Conservation (phyloP, 176 grass and related monocot species). For the Elaeis guineensis region DNA sequence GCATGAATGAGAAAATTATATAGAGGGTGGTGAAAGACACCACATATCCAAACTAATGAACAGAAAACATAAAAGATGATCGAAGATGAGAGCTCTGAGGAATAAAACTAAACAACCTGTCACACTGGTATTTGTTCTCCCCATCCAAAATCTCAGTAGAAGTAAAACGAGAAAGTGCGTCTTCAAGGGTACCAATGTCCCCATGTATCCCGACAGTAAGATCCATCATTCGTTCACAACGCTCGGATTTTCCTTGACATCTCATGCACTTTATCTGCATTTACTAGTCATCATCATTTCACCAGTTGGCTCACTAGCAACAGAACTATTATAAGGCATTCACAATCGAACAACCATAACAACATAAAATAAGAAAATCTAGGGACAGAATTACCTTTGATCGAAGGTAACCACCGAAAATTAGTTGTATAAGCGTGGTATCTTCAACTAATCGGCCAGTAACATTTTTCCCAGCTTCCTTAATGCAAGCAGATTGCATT, state of each 20-base stretch:
- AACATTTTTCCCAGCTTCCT: constrained; percentile 48
- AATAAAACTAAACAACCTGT: constrained; percentile 44
- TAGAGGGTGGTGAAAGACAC: too few relatives aligned
- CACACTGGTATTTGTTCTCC: constrained; percentile 74
- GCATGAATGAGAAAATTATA: too few relatives aligned
- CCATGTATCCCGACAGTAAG: constrained; percentile 88
- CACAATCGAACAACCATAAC: not conserved
- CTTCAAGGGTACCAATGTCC: constrained; percentile 61
- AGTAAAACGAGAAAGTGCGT: constrained; percentile 77
- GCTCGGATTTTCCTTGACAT: constrained; percentile 62
- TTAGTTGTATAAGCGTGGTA: constrained; percentile 73
- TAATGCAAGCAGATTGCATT: constrained; percentile 74
- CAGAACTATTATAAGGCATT: constrained; percentile 1
- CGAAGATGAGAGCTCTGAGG: too few relatives aligned
- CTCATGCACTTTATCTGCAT: constrained; percentile 85
- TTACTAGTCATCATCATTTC: not conserved
- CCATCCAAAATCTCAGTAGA: constrained; percentile 79
- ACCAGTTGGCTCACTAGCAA: constrained; percentile 3
- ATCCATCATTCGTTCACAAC: constrained; percentile 76
- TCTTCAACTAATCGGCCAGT: constrained; percentile 44
- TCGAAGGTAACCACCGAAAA: constrained; percentile 77
- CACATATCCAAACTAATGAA: too few relatives aligned
- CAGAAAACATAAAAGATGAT: too few relatives aligned
- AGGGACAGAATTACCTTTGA: constrained; percentile 58
- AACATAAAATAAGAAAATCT: constrained; percentile 12